Evolutionary conservation across 768 basidiomycete species (phyloP), one percentile per base, ranked within the genome.

Genomic region (Panaeolus cyanescens): DNA sequence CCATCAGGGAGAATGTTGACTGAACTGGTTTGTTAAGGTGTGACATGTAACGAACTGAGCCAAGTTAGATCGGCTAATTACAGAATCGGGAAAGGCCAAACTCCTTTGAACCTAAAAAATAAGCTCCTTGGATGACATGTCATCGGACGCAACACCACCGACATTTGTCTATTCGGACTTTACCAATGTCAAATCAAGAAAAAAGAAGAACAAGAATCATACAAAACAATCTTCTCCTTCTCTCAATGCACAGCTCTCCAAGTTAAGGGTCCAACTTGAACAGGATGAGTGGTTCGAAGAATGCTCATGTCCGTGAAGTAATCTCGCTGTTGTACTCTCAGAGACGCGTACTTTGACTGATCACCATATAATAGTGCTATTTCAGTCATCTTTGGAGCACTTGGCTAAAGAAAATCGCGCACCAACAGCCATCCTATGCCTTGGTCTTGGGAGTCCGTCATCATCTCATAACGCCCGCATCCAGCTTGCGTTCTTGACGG

Each of bases 371-470:
- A 50, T 15, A 50, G 45, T 28, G 8, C 53, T 83, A 39, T 66
- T 71, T 34, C 71, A 74, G 32, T 75, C 75, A 33, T 56, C 83
- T 25, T 63, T 56, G 25, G 60, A 61, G 20, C 65, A 65, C 33
- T 56, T 64, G 34, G 62, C 74, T 53, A 62, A 65, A 13, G 66
- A 79, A 68, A 32, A 61, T 70, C 8, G 64, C 71, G 32, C 75
- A 25, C 45, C 45, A n/a, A 50, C 25, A 15, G 45, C 45, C 30
- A 28, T 89, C 50, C 69, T 93, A 39, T 92, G 91, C 71, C 82
- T 93, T 13, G 91, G 91, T 10, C 77, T 93, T 30, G 91, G 91
- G 55, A 89, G 88, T 70, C 90, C 91, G n/a, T 75, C 80, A 17
- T 69, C 77, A 39, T 91, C 89, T 54, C 76, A 76, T 54, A 84